Conservation (phyloP, 1,139 yeast species). For the Pichia sp. region DNA sequence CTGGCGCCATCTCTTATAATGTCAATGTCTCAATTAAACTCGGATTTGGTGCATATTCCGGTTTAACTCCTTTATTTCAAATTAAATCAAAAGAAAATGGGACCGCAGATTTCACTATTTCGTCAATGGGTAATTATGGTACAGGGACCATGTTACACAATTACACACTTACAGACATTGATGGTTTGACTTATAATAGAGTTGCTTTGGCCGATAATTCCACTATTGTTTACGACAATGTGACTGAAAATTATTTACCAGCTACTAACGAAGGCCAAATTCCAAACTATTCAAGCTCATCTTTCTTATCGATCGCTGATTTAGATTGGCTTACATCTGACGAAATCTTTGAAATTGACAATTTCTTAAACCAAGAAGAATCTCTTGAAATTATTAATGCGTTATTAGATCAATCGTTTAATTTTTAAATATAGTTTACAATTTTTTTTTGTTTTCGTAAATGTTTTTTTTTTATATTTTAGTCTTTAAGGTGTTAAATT, state of each 20-base stretch:
- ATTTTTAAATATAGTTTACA: not conserved
- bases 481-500: no score
- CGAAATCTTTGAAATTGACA: constrained; percentile 8
- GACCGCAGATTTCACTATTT: constrained; percentile 40
- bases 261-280: not conserved
- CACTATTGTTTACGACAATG: constrained; percentile 31
- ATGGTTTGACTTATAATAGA: constrained; percentile 32
- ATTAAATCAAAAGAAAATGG: constrained; percentile 38
- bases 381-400: not conserved
- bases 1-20: constrained; percentile 21
- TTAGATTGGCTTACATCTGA: constrained; percentile 7
- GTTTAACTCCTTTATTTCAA: constrained; percentile 19
- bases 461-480: not conserved
- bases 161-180: constrained; percentile 27
- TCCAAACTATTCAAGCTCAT: constrained; percentile 1
- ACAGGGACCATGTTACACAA: constrained; percentile 41
- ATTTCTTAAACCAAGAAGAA: constrained; percentile 4
- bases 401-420: not conserved
- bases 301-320: constrained; percentile 2
- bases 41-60: constrained; percentile 8
- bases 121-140: constrained; percentile 49
- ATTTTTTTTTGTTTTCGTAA: not conserved
- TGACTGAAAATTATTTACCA: constrained; percentile 8
- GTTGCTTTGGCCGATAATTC: constrained; percentile 40
- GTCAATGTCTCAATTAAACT: constrained; percentile 20